A percentile compares a stretch with the other conserved stretches of the same genome.
Evolutionary conservation across 176 grass and related monocot species (phyloP).

Genomic region (Thinopyrum elongatum): DNA sequence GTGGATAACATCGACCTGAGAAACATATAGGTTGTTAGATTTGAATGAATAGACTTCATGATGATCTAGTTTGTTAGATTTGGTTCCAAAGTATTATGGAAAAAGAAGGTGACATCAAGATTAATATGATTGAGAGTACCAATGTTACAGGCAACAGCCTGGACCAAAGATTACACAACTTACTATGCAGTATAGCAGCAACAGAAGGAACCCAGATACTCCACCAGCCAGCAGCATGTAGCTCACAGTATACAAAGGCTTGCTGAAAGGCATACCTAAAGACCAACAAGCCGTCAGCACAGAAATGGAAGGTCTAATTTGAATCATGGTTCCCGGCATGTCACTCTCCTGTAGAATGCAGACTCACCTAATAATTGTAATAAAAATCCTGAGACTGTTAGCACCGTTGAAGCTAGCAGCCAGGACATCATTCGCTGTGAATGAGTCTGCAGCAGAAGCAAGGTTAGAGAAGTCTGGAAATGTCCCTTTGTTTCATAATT

Average conservation of each 20-base stretch:
- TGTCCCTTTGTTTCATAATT: constrained; percentile 1
- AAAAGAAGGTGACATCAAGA: neutral
- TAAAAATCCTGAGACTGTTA: constrained; percentile 63
- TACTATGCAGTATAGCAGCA: constrained; percentile 76
- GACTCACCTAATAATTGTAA: constrained; percentile 66
- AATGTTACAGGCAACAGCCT: neutral
- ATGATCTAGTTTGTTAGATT: neutral
- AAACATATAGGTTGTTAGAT: neutral
- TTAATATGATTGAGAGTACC: neutral
- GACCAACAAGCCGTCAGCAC: constrained; percentile 16
- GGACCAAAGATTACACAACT: constrained; percentile 38
- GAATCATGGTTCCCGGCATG: neutral
- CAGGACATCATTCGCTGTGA: constrained; percentile 62
- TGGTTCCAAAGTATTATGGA: neutral
- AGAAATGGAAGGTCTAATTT: constrained; percentile 20
- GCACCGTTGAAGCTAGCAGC: constrained; percentile 52
- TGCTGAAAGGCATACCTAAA: constrained; percentile 93
- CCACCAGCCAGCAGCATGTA: constrained; percentile 87
- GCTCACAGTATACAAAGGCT: constrained; percentile 83
- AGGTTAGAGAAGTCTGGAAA: constrained; percentile 15
- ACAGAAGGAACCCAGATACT: constrained; percentile 71
- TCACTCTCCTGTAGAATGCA: neutral
- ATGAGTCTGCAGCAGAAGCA: constrained; percentile 56
- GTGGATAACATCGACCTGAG: constrained; percentile 68
- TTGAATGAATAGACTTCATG: neutral